Evolutionary conservation across 1,284 basidiomycete species (phyloP), one percentile per base, ranked within the genome.

Genomic region (Xanthoconium separans): DNA sequence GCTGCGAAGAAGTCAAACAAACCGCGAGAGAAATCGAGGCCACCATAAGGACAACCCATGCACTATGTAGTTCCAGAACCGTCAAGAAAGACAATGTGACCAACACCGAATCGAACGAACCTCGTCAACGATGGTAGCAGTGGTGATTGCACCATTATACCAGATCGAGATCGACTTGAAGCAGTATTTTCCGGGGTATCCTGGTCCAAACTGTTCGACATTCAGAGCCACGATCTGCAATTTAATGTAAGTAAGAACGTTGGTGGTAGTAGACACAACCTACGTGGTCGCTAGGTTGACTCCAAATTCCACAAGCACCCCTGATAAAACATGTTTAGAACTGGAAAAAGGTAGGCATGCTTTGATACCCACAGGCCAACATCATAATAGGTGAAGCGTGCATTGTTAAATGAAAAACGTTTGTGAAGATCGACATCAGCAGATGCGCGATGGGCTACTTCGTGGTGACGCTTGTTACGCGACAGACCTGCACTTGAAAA

Each of bases 1-100:
- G 67, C 33, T 0, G 78, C 80, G 58, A 89, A 86, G 67, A 65
- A 73, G 2, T 63, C 45, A 76, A 97, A 97, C 44, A 97, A 80
- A 44, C 84, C 80, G n/a, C 73, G 71, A 22, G 89, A 89, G 51
- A 95, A 76, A 74, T 97, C 94, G 53, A 97, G 83, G 42, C 81
- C 90, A 47, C 83, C 85, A 55, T 74, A 80, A 2, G 83, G 81
- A 67, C 91, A 94, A 34, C 80, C 83, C 49, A 80, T 81, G 68
- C 91, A 93, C 82, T 89, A 13, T 41, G 12, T 42, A 6, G 27
- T 40, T 12, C 36, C 39, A 44, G 33, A 18, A 42, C n/a, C n/a
- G 12, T 58, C 10, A 62, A 42, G 33, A 11, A 16, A 50, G 15
- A 31, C 34, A 16, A 18, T 16, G 20, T 51, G 18, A 47, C 43